These are phyloP conservation scores for Ogataea pignaliae DNA, from an alignment of 805 yeast genomes.

Conservation along the genomic window DNA sequence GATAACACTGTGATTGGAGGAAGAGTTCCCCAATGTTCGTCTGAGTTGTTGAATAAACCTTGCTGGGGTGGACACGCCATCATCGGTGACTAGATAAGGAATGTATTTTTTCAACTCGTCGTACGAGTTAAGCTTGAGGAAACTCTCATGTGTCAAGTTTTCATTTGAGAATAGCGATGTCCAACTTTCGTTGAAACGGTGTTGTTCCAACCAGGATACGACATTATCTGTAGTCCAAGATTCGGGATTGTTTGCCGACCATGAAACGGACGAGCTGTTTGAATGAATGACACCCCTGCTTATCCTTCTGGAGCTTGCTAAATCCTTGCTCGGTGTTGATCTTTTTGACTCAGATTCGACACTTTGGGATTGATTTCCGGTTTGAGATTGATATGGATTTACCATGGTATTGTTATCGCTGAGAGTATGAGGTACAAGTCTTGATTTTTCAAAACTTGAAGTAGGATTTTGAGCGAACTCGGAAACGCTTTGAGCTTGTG, in stretches of 20 bases:
- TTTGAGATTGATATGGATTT: too few relatives aligned
- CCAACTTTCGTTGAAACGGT: constrained; percentile 75
- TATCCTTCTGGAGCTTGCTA: constrained; percentile 6
- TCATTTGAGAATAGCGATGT: constrained; percentile 53
- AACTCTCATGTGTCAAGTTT: constrained; percentile 56
- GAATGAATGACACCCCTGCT: constrained; percentile 15
- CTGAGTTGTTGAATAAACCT: constrained; percentile 53
- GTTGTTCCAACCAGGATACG: constrained; percentile 57
- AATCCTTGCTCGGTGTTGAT: constrained; percentile 1
- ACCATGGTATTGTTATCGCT: neutral
- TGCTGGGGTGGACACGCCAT: constrained; percentile 44
- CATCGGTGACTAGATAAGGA: constrained; percentile 38
- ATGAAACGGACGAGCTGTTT: constrained; percentile 28
- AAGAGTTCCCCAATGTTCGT: constrained; percentile 33
- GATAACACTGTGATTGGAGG: neutral
- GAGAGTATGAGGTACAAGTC: neutral
- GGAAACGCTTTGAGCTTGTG: neutral
- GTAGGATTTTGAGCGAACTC: neutral
- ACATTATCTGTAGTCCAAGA: constrained; percentile 77
- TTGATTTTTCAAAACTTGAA: neutral
- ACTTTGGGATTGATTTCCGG: too few relatives aligned
- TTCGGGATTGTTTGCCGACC: constrained; percentile 50
- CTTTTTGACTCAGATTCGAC: neutral
- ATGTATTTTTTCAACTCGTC: constrained; percentile 36
- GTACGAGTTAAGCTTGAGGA: constrained; percentile 64